Percentiles rank a stretch among this genome's conserved stretches.
phyloP scores from a whole-genome alignment of 768 basidiomycete genomes.

The Phanerochaete sordida region DNA sequence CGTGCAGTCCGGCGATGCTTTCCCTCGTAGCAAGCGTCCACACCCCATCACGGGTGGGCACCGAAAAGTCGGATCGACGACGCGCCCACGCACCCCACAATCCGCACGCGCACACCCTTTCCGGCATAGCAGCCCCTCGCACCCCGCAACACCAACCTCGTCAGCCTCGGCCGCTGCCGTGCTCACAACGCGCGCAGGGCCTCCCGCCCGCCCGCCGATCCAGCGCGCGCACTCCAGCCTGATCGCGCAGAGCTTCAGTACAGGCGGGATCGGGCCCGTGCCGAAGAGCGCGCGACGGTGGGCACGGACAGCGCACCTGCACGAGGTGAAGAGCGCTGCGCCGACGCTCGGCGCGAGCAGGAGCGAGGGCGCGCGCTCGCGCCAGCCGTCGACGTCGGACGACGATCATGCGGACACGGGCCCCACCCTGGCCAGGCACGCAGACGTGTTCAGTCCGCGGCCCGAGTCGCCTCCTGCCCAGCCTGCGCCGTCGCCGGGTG shows the following conservation, averaged over 20 bases:
- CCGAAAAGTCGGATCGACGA: not conserved
- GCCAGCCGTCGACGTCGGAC: not conserved
- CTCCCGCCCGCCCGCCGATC: conserved; percentile 35
- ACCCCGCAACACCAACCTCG: conserved; percentile 18
- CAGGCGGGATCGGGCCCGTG: conserved; percentile 30
- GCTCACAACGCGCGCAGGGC: conserved; percentile 15
- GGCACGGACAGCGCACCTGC: conserved; percentile 67
- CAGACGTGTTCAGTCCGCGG: not conserved
- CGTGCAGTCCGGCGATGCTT: conserved; percentile 10
- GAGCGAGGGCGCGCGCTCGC: not conserved
- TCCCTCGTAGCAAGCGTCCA: conserved; percentile 10
- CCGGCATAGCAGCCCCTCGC: conserved; percentile 14
- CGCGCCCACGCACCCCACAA: conserved; percentile 21
- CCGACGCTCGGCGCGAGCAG: not conserved
- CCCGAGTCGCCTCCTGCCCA: not conserved
- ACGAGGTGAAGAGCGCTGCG: conserved; percentile 43
- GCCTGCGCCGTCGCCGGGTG: not conserved
- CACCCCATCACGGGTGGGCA: conserved; percentile 3
- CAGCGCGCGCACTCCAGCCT: conserved; percentile 42
- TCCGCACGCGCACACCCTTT: conserved; percentile 12
- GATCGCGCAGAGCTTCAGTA: conserved; percentile 15
- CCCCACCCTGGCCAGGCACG: too few species aligned
- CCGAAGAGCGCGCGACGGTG: conserved; percentile 51
- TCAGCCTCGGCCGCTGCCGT: conserved; percentile 16
- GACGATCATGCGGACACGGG: not conserved